Percentiles rank a stretch among this genome's conserved stretches.
Conservation (phyloP, 2,329 filamentous ascomycete species). For the Berkeleyomyces basicola region DNA sequence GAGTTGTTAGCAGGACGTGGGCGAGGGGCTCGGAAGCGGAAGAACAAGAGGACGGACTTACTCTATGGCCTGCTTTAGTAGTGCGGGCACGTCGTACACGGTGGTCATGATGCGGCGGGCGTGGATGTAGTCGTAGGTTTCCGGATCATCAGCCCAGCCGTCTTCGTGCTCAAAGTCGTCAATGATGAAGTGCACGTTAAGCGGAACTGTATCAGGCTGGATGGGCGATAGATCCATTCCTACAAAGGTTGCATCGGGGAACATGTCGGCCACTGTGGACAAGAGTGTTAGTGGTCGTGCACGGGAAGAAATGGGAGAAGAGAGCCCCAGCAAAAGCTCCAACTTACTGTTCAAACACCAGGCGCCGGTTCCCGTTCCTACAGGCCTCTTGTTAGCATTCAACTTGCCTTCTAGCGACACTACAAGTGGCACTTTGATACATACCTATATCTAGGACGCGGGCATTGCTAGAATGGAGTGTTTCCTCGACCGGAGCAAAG, state of each 20-base stretch:
- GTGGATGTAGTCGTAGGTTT: slow-evolving; percentile 33
- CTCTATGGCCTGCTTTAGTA: slow-evolving; percentile 29
- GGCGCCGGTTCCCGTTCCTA: slow-evolving; percentile 34
- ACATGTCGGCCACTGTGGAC: slow-evolving; percentile 31
- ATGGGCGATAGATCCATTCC: slow-evolving; percentile 37
- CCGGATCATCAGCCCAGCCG: slow-evolving; percentile 31
- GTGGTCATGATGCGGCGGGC: slow-evolving; percentile 31
- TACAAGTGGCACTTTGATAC: slow-evolving; percentile 14
- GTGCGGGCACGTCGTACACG: slow-evolving; percentile 24
- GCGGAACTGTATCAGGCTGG: slow-evolving; percentile 33
- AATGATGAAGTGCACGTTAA: slow-evolving; percentile 34
- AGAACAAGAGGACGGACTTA: slow-evolving; percentile 18
- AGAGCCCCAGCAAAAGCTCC: not conserved
- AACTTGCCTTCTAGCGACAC: slow-evolving; percentile 20
- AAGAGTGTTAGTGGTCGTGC: slow-evolving; percentile 35
- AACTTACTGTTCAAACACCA: slow-evolving; percentile 34
- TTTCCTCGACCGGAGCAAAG: slow-evolving; percentile 27
- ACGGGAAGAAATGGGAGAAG: not conserved
- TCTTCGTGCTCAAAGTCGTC: slow-evolving; percentile 35
- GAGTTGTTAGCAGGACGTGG: not conserved
- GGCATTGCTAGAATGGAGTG: slow-evolving; percentile 22
- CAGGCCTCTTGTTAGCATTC: slow-evolving; percentile 11
- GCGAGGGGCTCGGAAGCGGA: not conserved
- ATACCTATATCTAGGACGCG: slow-evolving; percentile 32
- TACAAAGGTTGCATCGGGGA: slow-evolving; percentile 27